These are phyloP conservation scores for Vigna nakashimae DNA, from an alignment of 306 rosid genomes.

Conservation along the genomic window DNA sequence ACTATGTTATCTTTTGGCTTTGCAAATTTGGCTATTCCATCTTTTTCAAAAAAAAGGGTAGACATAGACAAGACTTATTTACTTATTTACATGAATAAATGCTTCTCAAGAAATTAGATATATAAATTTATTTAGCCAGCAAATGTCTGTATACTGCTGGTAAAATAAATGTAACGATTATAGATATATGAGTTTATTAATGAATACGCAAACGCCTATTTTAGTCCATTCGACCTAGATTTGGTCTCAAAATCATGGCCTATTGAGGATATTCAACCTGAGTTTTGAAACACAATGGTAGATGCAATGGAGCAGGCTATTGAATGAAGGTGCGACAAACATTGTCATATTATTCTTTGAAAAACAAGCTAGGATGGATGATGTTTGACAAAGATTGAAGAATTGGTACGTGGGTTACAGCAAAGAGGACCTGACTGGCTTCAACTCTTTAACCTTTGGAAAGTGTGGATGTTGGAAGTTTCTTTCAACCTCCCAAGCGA, in stretches of 20 bases:
- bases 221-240: not conserved
- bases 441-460: slow-evolving; percentile 73
- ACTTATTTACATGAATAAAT: not conserved
- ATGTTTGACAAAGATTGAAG: slow-evolving; percentile 21
- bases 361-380: slow-evolving; percentile 33
- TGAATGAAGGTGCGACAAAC: slow-evolving; percentile 6
- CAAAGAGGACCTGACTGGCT: slow-evolving; percentile 56
- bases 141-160: not conserved
- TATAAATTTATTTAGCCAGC: not conserved
- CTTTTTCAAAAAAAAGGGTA: no score
- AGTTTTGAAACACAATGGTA: slow-evolving; percentile 20
- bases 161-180: not conserved
- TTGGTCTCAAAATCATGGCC: slow-evolving; percentile 13
- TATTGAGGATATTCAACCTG: not conserved
- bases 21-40: not conserved
- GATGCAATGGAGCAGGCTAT: not conserved
- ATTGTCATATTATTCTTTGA: slow-evolving; percentile 37
- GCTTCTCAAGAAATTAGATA: not conserved
- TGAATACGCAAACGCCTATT: not conserved
- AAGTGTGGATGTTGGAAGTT: slow-evolving; percentile 69
- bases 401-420: slow-evolving; percentile 18
- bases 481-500: slow-evolving; percentile 96
- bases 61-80: not conserved
- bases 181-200: not conserved
- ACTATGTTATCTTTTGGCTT: not conserved